Base-by-base conservation (phyloP, 768 basidiomycete species). In the Leccinum subgranulosum region DNA sequence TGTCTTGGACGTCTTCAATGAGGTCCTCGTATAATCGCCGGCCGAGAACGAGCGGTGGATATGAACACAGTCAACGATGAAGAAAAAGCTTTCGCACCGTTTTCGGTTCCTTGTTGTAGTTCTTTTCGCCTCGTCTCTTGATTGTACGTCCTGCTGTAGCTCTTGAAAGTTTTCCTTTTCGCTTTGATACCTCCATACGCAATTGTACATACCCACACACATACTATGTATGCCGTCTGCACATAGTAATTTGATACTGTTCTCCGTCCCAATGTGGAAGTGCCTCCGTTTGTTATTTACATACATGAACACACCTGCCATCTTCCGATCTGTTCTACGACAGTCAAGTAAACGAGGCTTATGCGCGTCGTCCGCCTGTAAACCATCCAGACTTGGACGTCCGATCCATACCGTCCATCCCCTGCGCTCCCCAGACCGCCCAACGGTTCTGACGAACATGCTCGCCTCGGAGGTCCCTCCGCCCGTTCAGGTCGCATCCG, bases 401-500 rank as follows among this genome's bases (percentile, higher is more conserved):
- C 19, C 21, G 28, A 46, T 71, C 27, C 68, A 71, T 17, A 58
- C 53, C 17, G 60, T 60, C n/a, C 54, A 46, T 27, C 39, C 61
- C 9, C 28, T 47, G 1, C 53, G 21, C 12, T 43, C 53, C 43
- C 57, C 62, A 1, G 66, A 68, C 56, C 58, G 57, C 54, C 68
- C 74, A 21, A 71, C 73, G 6, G 57, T 61, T 1, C 68, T 92
- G 57, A 86, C 82, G 51, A 93, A 92, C 66, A 83, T 92, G 57
- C 82, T 92, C 27, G 87, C 86, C 10, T 83, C 84, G 57, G 88
- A 81, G 43, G 79, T 76, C 5, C 83, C 86, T 29, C 88, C 85
- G 0, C 75, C 89, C 0, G 86, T 91, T 1, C 86, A 88, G 70
- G 86, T 93, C 57, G 76, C 79, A 51, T 86, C 85, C 3, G 81